A percentile compares a stretch with the other conserved stretches of the same genome.
phyloP scores from a whole-genome alignment of 139 green algal species.

The Volvox africanus region DNA sequence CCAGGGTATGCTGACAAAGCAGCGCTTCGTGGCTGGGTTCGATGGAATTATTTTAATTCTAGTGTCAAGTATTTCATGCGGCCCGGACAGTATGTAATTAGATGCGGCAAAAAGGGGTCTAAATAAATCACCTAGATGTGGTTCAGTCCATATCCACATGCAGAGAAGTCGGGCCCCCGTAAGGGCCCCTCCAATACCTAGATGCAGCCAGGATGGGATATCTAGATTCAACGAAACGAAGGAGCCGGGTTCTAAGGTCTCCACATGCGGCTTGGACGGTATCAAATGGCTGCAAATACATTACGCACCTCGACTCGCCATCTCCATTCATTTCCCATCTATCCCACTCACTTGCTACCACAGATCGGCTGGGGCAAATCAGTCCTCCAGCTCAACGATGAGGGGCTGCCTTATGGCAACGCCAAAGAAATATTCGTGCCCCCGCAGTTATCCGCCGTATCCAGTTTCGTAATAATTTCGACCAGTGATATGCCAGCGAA shows the following conservation, averaged over 20 bases:
- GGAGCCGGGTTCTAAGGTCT: background rate
- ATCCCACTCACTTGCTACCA: background rate
- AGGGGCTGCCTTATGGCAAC: background rate
- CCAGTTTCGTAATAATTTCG: background rate
- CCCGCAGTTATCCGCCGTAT: background rate
- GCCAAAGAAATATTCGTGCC: background rate
- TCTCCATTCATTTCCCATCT: background rate
- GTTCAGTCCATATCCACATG: too few species aligned
- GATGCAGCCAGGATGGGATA: too few species aligned
- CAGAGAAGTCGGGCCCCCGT: too few species aligned
- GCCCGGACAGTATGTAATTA: too few species aligned
- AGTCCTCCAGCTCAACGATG: background rate
- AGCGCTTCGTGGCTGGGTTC: background rate
- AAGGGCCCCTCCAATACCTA: too few species aligned
- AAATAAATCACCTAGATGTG: too few species aligned
- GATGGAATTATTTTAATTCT: too few species aligned
- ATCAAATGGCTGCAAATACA: background rate
- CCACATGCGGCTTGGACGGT: too few species aligned
- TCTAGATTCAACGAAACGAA: too few species aligned
- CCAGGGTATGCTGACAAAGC: background rate
- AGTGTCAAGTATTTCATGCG: too few species aligned
- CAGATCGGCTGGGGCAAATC: background rate
- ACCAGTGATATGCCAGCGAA: background rate
- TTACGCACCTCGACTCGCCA: background rate
- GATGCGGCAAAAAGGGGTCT: too few species aligned